Conservation (phyloP, 1,284 basidiomycete genomes). For the Athelia sp. region DNA sequence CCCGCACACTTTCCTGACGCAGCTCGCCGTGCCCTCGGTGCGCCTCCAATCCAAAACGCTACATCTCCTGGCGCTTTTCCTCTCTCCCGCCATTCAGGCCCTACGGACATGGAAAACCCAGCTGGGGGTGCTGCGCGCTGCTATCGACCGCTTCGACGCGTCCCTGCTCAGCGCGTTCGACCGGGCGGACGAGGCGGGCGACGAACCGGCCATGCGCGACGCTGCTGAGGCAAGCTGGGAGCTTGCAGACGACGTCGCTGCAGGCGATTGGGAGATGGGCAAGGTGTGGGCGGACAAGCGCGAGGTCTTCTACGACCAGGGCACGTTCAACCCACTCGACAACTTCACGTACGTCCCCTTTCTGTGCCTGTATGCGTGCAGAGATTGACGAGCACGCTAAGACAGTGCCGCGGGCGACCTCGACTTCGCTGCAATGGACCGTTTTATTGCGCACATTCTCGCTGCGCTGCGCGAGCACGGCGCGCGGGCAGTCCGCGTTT, state of each 20-base stretch:
- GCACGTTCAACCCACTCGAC: constrained; percentile 72
- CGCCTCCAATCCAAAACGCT: constrained; percentile 57
- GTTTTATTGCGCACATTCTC: constrained; percentile 75
- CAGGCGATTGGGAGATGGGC: constrained; percentile 81
- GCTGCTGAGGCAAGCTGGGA: constrained; percentile 84
- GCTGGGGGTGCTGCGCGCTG: constrained; percentile 63
- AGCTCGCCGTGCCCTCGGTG: constrained; percentile 43
- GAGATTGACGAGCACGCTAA: constrained; percentile 14
- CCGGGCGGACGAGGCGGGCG: constrained; percentile 63
- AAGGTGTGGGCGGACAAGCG: constrained; percentile 92
- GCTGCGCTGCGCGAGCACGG: constrained; percentile 71
- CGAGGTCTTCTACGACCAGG: constrained; percentile 88
- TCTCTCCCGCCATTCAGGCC: constrained; percentile 64
- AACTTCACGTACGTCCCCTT: constrained; percentile 87
- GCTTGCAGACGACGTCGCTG: constrained; percentile 53
- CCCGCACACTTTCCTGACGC: constrained; percentile 51
- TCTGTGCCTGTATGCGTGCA: constrained; percentile 1
- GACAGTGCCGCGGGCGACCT: no score
- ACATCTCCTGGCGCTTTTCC: constrained; percentile 67
- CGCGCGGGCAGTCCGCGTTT: constrained; percentile 76
- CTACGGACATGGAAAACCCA: constrained; percentile 61
- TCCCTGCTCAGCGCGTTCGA: constrained; percentile 83
- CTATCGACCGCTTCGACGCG: constrained; percentile 86
- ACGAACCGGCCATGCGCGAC: constrained; percentile 72
- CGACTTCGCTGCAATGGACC: constrained; percentile 91